These are phyloP conservation scores for Geosmithia putterillii DNA, from an alignment of 2,329 filamentous ascomycete genomes.

Conservation along the genomic window DNA sequence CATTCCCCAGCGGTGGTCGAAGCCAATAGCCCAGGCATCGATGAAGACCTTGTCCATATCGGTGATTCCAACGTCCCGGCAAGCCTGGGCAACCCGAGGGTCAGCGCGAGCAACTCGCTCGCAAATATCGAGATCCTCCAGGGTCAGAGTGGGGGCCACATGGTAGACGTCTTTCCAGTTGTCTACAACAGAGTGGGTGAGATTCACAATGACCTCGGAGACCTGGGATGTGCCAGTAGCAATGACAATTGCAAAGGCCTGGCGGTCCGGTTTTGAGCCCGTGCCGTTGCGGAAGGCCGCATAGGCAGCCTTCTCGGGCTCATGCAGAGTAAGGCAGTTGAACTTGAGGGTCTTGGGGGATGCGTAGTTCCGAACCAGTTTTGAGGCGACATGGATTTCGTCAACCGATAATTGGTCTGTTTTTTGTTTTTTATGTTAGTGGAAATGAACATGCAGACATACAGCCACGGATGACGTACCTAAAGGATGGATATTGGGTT, in stretches of 20 bases:
- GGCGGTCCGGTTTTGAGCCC: constrained; percentile 34
- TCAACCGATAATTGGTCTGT: constrained; percentile 38
- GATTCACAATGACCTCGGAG: constrained; percentile 39
- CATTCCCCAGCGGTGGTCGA: constrained; percentile 66
- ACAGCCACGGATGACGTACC: background rate
- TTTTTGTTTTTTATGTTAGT: constrained; percentile 6
- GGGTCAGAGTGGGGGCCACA: constrained; percentile 47
- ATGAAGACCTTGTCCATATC: constrained; percentile 80
- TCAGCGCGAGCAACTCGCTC: constrained; percentile 58
- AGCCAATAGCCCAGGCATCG: constrained; percentile 77
- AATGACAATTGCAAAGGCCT: constrained; percentile 35
- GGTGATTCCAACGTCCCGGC: constrained; percentile 59
- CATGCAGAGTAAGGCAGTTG: constrained; percentile 56
- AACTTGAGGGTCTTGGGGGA: constrained; percentile 21
- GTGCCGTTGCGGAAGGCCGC: constrained; percentile 42
- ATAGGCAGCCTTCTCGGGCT: constrained; percentile 52
- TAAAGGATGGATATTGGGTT: constrained; percentile 21
- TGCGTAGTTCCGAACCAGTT: constrained; percentile 30
- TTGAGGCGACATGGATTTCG: constrained; percentile 37
- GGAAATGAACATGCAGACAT: background rate
- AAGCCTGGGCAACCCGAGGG: constrained; percentile 65
- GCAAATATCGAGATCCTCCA: constrained; percentile 69
- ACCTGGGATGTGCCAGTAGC: constrained; percentile 23
- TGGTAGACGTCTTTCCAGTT: constrained; percentile 31
- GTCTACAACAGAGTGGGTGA: constrained; percentile 27